These are phyloP conservation scores for Phytophthora rubi DNA, from an alignment of 352 stramenopile species.

Conservation along the genomic window DNA sequence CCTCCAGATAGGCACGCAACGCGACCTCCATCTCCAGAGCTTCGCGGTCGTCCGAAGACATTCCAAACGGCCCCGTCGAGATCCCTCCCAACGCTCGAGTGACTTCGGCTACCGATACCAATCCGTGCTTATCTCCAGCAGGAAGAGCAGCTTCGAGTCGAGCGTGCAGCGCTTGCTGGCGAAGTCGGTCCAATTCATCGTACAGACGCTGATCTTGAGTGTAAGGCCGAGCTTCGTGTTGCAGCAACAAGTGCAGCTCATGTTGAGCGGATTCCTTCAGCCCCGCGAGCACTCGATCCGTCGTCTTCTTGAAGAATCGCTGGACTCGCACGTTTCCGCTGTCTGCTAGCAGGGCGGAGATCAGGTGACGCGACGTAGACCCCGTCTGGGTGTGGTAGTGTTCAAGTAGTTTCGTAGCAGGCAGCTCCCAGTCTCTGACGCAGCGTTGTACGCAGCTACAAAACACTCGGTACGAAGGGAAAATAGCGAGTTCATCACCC, in stretches of 20 bases:
- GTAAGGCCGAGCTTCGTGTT: conserved; percentile 43
- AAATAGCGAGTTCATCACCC: conserved; percentile 41
- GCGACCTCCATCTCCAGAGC: conserved; percentile 47
- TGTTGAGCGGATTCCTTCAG: conserved; percentile 17
- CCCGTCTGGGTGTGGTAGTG: conserved; percentile 36
- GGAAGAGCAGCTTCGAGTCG: conserved; percentile 24
- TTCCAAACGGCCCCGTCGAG: conserved; percentile 15
- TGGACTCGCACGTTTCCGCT: conserved; percentile 18
- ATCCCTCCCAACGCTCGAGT: conserved; percentile 17
- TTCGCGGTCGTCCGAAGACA: conserved; percentile 41
- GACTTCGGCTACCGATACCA: conserved; percentile 26
- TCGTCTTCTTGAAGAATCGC: conserved; percentile 29
- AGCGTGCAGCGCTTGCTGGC: conserved; percentile 24
- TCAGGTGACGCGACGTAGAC: conserved; percentile 24
- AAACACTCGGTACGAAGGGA: conserved; percentile 45
- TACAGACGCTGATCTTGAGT: conserved; percentile 44
- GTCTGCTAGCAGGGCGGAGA: conserved; percentile 19
- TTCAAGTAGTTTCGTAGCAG: conserved; percentile 34
- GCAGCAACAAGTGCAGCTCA: conserved; percentile 27
- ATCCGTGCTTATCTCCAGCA: conserved; percentile 10
- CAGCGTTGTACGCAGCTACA: conserved; percentile 41
- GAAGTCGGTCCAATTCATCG: conserved; percentile 33
- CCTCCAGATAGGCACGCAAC: conserved; percentile 40
- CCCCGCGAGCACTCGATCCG: conserved; percentile 8
- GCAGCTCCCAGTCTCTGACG: conserved; percentile 38